Evolutionary conservation across 129 eudicot species (phyloP).

Genomic region (Helichrysum umbraculigerum): DNA sequence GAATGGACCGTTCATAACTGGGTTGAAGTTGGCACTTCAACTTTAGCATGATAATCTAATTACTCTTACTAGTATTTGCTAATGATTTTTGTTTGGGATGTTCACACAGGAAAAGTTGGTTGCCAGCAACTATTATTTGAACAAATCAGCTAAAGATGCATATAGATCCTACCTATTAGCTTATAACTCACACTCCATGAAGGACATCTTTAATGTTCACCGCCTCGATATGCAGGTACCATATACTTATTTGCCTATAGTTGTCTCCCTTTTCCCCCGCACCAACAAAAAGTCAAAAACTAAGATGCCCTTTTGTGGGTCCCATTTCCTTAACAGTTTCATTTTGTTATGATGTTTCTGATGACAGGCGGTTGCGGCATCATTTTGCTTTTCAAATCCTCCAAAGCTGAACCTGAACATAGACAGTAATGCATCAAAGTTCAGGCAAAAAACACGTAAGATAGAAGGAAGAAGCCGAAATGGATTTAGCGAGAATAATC

Average conservation of each 20-base stretch:
- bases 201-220: constrained; percentile 84
- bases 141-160: constrained; percentile 92
- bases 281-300: background rate
- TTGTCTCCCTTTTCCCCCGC: background rate
- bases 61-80: background rate
- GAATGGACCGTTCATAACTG: background rate
- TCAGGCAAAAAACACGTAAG: constrained; percentile 50
- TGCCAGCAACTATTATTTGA: constrained; percentile 63
- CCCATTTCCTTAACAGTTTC: background rate
- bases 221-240: constrained; percentile 81
- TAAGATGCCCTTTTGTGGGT: background rate
- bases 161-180: constrained; percentile 78
- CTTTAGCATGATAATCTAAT: background rate
- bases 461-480: constrained; percentile 60
- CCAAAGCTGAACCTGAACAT: constrained; percentile 72
- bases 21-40: background rate
- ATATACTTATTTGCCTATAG: background rate
- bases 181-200: constrained; percentile 88
- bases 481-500: constrained; percentile 66
- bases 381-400: constrained; percentile 77
- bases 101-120: constrained; percentile 80
- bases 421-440: constrained; percentile 83
- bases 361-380: constrained; percentile 84
- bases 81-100: background rate
- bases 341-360: background rate